Percentiles rank a stretch among this genome's conserved stretches.
These are phyloP conservation scores for Fraxinus dipetala DNA, from an alignment of 305 asterid species.

Conservation along the genomic window DNA sequence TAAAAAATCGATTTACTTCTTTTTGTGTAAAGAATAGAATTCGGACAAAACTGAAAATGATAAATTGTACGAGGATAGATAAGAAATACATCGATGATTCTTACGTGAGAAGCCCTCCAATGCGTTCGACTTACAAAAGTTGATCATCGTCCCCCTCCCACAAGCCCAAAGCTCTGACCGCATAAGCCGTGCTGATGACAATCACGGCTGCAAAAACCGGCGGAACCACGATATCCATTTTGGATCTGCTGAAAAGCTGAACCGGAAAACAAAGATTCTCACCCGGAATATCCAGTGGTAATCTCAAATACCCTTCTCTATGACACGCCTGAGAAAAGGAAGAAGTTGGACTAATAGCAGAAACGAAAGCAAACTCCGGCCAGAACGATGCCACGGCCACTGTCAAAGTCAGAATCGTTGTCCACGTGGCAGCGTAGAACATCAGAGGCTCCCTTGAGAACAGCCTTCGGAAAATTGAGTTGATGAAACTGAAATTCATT, in stretches of 20 bases:
- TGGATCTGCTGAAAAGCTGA: constrained; percentile 40
- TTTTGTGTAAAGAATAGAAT: neutral
- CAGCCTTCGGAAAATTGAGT: constrained; percentile 30
- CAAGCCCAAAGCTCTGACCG: constrained; percentile 51
- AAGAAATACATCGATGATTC: neutral
- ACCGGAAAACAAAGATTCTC: constrained; percentile 48
- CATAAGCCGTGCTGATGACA: constrained; percentile 50
- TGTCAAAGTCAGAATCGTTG: constrained; percentile 48
- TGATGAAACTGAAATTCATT: constrained; percentile 47
- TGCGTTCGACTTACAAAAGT: neutral
- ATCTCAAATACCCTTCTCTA: constrained; percentile 36
- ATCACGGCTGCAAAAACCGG: constrained; percentile 53
- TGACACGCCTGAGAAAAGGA: constrained; percentile 43
- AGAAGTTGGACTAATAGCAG: constrained; percentile 50
- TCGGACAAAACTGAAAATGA: neutral
- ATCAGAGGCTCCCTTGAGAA: constrained; percentile 51
- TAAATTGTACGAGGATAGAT: neutral
- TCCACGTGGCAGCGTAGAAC: constrained; percentile 69
- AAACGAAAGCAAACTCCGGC: constrained; percentile 78
- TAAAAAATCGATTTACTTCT: neutral
- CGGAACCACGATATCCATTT: constrained; percentile 46
- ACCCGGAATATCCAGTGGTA: constrained; percentile 66
- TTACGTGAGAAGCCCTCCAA: neutral
- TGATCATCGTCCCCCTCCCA: constrained; percentile 49
- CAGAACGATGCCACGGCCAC: constrained; percentile 74